These are phyloP conservation scores for Scedosporium boydii DNA, from an alignment of 2,329 filamentous ascomycete species.

Conservation along the genomic window DNA sequence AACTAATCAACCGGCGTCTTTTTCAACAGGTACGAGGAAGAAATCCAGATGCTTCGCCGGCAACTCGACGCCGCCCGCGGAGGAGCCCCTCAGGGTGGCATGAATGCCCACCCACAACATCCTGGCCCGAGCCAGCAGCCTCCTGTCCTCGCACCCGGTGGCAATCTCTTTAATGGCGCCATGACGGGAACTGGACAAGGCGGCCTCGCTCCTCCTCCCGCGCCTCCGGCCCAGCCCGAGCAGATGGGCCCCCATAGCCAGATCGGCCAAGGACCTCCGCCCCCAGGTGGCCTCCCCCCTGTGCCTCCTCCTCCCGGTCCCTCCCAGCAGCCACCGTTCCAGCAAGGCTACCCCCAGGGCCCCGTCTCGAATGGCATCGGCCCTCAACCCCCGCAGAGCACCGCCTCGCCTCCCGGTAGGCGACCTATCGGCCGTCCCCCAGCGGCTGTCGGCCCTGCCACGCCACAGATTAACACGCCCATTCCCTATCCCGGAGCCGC, in stretches of 20 bases:
- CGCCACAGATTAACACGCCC: constrained; percentile 83
- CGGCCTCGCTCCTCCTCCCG: constrained; percentile 71
- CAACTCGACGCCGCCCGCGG: constrained; percentile 73
- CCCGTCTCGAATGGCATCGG: constrained; percentile 62
- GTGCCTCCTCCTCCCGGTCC: constrained; percentile 50
- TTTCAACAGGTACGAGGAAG: constrained; percentile 73
- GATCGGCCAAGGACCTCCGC: constrained; percentile 66
- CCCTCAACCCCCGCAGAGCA: constrained; percentile 72
- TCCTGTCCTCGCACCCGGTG: constrained; percentile 83
- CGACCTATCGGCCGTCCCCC: constrained; percentile 59
- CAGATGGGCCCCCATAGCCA: constrained; percentile 38
- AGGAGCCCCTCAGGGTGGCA: constrained; percentile 44
- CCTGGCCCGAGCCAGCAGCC: constrained; percentile 73
- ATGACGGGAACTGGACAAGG: constrained; percentile 85
- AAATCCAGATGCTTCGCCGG: constrained; percentile 74
- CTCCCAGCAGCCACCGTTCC: constrained; percentile 62
- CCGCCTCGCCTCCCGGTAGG: constrained; percentile 75
- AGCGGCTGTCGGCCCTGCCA: constrained; percentile 52
- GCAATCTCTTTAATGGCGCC: constrained; percentile 88
- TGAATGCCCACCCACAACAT: constrained; percentile 64
- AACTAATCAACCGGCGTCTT: not conserved
- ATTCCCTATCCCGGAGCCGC: constrained; percentile 76
- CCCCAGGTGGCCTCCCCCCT: constrained; percentile 38
- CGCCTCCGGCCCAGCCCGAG: constrained; percentile 62
- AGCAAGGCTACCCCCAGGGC: constrained; percentile 55